Percentiles rank a stretch among this genome's conserved stretches.
Evolutionary conservation across 2,329 filamentous ascomycete species (phyloP).

Genomic region (Colletotrichum gloeosporioides): DNA sequence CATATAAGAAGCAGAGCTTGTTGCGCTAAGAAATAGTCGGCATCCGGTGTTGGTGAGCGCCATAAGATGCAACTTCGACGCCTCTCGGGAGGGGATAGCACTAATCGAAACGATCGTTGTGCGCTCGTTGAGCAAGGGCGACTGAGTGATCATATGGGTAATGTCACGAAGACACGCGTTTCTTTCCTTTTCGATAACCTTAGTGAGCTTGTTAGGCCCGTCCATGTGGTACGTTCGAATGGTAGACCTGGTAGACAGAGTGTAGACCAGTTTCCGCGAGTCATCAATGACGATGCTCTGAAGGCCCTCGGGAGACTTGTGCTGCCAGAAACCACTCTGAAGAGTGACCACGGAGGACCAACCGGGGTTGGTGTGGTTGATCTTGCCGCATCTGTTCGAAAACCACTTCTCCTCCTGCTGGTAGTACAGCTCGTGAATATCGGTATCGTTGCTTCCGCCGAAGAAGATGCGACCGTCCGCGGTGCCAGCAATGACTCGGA

Average conservation of each 20-base stretch:
- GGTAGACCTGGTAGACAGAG: conserved; percentile 84
- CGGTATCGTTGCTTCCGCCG: conserved; percentile 78
- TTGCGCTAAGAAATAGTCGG: conserved; percentile 90
- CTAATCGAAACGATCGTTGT: conserved; percentile 84
- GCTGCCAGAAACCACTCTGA: conserved; percentile 54
- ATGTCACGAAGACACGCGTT: conserved; percentile 72
- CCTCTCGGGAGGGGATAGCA: conserved; percentile 79
- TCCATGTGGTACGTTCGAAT: conserved; percentile 93
- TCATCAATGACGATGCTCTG: conserved; percentile 87
- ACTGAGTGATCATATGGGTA: conserved; percentile 82
- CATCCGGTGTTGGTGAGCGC: conserved; percentile 90
- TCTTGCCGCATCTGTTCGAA: conserved; percentile 82
- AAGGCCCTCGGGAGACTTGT: conserved; percentile 66
- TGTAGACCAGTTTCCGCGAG: conserved; percentile 86
- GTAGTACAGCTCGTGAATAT: conserved; percentile 93
- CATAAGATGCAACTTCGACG: conserved; percentile 85
- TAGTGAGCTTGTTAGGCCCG: conserved; percentile 61
- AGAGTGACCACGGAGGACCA: conserved; percentile 68
- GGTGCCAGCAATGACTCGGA: conserved; percentile 81
- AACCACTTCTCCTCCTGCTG: conserved; percentile 99
- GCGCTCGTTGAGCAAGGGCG: conserved; percentile 71
- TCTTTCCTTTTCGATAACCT: conserved; percentile 71
- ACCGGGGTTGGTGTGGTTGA: conserved; percentile 83
- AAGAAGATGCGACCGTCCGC: conserved; percentile 93
- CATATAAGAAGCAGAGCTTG: conserved; percentile 74